A percentile compares a stretch with the other conserved stretches of the same genome.
These are phyloP conservation scores for Gossypium turneri DNA, from an alignment of 345 rosid species.

Conservation along the genomic window DNA sequence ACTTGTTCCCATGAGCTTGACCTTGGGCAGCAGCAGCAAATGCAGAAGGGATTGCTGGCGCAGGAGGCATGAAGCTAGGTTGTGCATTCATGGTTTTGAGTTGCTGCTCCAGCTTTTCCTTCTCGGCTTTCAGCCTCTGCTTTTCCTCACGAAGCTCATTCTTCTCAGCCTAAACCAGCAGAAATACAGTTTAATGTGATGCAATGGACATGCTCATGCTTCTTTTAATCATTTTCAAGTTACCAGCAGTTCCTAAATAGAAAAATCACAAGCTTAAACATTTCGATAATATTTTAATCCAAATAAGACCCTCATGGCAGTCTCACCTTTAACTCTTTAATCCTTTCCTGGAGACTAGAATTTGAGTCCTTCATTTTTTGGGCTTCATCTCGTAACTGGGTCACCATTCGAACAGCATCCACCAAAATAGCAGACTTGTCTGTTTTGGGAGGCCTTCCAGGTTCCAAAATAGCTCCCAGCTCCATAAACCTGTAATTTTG, in stretches of 20 bases:
- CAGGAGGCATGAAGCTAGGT: slow-evolving; percentile 59
- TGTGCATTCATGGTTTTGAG: slow-evolving; percentile 59
- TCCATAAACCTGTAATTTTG: slow-evolving; percentile 70
- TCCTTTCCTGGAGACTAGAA: slow-evolving; percentile 76
- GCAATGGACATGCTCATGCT: not conserved
- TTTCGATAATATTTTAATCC: not conserved
- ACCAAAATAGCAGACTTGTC: slow-evolving; percentile 87
- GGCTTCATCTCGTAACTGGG: slow-evolving; percentile 68
- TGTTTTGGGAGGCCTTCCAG: slow-evolving; percentile 87
- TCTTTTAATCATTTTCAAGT: not conserved
- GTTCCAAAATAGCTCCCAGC: slow-evolving; percentile 72
- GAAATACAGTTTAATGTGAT: not conserved
- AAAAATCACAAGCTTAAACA: not conserved
- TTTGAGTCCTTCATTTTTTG: slow-evolving; percentile 83
- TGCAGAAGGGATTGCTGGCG: slow-evolving; percentile 60
- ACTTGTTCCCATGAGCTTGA: slow-evolving; percentile 82
- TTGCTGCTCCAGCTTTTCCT: slow-evolving; percentile 67
- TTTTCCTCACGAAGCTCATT: slow-evolving; percentile 76
- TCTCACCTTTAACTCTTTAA: slow-evolving; percentile 68
- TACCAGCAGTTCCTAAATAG: not conserved
- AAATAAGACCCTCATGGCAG: not conserved
- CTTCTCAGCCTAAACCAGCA: slow-evolving; percentile 63
- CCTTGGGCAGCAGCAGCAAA: slow-evolving; percentile 70
- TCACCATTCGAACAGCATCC: slow-evolving; percentile 78
- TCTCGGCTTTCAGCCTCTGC: slow-evolving; percentile 56